These are phyloP conservation scores for Serendipita sp. DNA, from an alignment of 768 basidiomycete species.

Conservation along the genomic window DNA sequence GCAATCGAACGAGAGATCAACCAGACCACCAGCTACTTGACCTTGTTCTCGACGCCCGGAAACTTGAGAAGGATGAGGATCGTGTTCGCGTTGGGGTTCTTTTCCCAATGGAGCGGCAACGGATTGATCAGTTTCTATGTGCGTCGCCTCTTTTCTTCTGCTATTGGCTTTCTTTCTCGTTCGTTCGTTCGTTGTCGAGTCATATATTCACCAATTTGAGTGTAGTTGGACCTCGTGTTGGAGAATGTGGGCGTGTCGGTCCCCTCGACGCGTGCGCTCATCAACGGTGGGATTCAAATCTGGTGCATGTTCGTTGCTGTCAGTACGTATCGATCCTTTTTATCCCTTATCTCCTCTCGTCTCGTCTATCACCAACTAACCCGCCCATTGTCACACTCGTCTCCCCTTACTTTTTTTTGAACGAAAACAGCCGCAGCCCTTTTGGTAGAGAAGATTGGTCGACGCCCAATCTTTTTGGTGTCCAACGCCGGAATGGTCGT, in stretches of 20 bases:
- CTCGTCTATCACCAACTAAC: too few relatives aligned
- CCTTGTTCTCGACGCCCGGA: slow-evolving; percentile 31
- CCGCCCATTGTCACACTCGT: not conserved
- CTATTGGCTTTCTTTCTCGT: too few relatives aligned
- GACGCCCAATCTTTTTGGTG: slow-evolving; percentile 34
- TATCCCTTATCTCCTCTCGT: not conserved
- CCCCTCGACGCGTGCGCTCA: slow-evolving; percentile 5
- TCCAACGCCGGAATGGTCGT: slow-evolving; percentile 26
- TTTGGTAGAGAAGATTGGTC: slow-evolving; percentile 32
- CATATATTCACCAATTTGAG: too few relatives aligned
- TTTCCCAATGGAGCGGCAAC: slow-evolving; percentile 41
- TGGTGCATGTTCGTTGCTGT: slow-evolving; percentile 41
- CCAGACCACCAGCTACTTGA: slow-evolving; percentile 30
- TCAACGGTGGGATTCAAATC: slow-evolving; percentile 40
- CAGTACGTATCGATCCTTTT: not conserved
- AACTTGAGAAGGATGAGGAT: slow-evolving; percentile 40
- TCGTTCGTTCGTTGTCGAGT: too few relatives aligned
- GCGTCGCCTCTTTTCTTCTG: too few relatives aligned
- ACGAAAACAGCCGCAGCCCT: slow-evolving; percentile 24
- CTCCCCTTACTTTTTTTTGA: not conserved
- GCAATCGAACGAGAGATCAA: slow-evolving; percentile 42
- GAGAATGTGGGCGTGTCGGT: slow-evolving; percentile 25
- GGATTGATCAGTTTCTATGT: slow-evolving; percentile 24
- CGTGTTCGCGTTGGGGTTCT: slow-evolving; percentile 41
- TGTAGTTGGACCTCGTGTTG: slow-evolving; percentile 32